A percentile compares a stretch with the other conserved stretches of the same genome.
Conservation (phyloP, 768 basidiomycete genomes). For the Russula abietina region DNA sequence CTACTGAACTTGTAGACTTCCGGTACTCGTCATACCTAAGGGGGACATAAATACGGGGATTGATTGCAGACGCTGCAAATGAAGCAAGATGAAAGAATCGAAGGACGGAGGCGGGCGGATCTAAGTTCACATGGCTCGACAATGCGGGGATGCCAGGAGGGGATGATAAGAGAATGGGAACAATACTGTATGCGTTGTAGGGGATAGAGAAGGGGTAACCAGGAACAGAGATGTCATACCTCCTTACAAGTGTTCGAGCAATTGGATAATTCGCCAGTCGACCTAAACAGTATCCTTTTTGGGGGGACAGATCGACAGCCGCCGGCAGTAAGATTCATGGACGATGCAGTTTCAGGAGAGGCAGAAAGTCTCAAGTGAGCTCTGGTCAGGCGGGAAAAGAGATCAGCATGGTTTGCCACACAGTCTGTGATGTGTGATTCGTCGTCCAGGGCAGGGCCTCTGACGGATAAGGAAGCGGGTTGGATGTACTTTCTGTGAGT, state of each 20-base stretch:
- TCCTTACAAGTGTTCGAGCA: no score
- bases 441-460: neutral
- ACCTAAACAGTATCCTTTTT: conserved; percentile 15
- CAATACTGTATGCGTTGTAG: neutral
- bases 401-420: neutral
- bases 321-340: neutral
- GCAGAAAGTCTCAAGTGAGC: neutral
- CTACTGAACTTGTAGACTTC: neutral
- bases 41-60: neutral
- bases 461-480: neutral
- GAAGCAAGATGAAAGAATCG: neutral
- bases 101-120: neutral
- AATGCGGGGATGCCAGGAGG: neutral
- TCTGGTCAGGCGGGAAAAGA: neutral
- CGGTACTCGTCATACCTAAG: neutral
- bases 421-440: neutral
- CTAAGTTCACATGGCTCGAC: neutral
- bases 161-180: neutral
- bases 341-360: neutral
- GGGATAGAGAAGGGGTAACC: neutral
- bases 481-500: neutral
- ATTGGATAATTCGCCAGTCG: neutral
- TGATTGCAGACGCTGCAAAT: neutral
- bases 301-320: neutral
- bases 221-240: neutral